Evolutionary conservation across 2,329 filamentous ascomycete genomes (phyloP).

Genomic region (Torrubiellomyces zombiae): DNA sequence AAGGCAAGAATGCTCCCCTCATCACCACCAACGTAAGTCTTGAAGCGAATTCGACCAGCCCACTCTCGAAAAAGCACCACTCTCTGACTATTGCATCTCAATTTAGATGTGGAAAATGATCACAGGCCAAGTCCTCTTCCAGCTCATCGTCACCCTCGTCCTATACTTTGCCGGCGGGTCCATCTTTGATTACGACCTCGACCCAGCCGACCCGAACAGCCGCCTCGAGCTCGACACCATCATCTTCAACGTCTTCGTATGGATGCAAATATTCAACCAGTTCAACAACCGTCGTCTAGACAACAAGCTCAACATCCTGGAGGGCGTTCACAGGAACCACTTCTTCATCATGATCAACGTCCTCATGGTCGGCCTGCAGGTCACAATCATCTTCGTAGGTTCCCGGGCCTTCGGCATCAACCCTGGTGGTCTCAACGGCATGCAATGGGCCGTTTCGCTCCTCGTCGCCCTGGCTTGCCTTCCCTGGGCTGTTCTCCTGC

Average conservation of each 20-base stretch:
- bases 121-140: constrained; percentile 42
- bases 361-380: constrained; percentile 70
- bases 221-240: constrained; percentile 33
- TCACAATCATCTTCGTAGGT: constrained; percentile 73
- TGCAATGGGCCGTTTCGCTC: constrained; percentile 73
- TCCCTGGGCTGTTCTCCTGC: constrained; percentile 57
- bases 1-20: constrained; percentile 50
- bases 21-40: constrained; percentile 37
- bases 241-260: constrained; percentile 55
- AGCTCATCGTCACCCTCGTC: constrained; percentile 38
- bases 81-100: not conserved
- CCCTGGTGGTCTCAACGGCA: constrained; percentile 34
- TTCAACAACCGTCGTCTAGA: constrained; percentile 33
- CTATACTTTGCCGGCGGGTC: constrained; percentile 40
- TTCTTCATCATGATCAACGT: constrained; percentile 71
- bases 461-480: constrained; percentile 60
- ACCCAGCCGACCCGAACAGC: constrained; percentile 17
- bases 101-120: constrained; percentile 50
- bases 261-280: constrained; percentile 60
- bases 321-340: constrained; percentile 60
- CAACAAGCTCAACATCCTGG: constrained; percentile 78
- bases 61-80: not conserved
- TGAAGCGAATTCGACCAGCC: constrained; percentile 21
- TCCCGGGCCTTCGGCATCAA: constrained; percentile 55
- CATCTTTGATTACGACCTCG: constrained; percentile 35